Evolutionary conservation across 805 yeast species (phyloP), one percentile per base, ranked within the genome.

Genomic region (Lipomyces yamanashiensis): DNA sequence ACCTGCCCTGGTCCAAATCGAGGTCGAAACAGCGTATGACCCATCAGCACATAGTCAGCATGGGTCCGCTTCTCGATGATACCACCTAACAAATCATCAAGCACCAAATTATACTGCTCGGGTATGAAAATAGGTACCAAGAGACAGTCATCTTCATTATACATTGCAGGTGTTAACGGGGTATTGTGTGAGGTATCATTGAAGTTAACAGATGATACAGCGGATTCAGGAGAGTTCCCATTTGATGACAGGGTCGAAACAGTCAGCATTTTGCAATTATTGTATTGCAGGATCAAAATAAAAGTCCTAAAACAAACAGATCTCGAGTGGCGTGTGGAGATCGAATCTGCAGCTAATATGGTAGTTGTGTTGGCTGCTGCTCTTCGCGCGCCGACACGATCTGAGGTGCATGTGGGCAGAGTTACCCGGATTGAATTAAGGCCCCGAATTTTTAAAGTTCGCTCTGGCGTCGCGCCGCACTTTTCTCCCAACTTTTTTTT

Each of bases 101-200:
- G 53, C 21, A 45, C 39, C 7, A 34, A 23, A 36, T 36, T 58
- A 19, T 40, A 33, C 43, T 40, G 43, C 15, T 23, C 19, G 12
- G 65, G 55, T 36, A 62, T 51, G 39, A 62, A 62, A 39, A 62
- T 37, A 37, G 64, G 56, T 12, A 45, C 51, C 23, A 19, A 10
- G 19, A 23, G 43, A 6, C 15, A 23, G 33, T 28, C 39, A 10
- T 28, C 13, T 33, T 43, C 58, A 34, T 40, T 15, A 3, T 28
- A 17, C 13, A 15, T 10, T 15, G 7, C 37, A 12, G 58, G 58
- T 12, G 58, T 54, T 17, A 44, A 45, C 6, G 58, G 58, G 50
- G 58, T 54, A 54, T 54, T 17, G 13, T 44, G 45, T 19, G 34
- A 21, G 28, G 28, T 28, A 40, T 53, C 45, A 13, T 8, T 39